Conservation (phyloP, 108 stramenopile genomes). For the Skeletonema grethae region DNA sequence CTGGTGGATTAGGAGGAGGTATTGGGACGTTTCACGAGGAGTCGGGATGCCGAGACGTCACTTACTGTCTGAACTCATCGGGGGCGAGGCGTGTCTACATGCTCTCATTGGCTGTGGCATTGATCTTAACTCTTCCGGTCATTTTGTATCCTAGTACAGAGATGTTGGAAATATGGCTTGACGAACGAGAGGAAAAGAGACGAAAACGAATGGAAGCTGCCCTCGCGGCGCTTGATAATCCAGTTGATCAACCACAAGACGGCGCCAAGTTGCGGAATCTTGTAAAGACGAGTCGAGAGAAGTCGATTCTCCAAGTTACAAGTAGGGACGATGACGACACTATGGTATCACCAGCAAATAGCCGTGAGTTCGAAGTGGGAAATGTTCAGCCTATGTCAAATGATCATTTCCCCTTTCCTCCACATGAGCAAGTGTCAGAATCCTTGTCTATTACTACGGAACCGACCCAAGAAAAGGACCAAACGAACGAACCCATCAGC, state of each 20-base stretch:
- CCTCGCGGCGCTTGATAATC: neutral
- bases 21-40: constrained; percentile 45
- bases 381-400: neutral
- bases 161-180: constrained; percentile 51
- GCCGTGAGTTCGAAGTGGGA: neutral
- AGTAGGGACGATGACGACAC: neutral
- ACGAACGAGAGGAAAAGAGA: constrained; percentile 44
- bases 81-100: constrained; percentile 43
- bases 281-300: neutral
- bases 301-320: neutral
- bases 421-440: neutral
- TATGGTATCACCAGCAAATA: neutral
- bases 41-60: constrained; percentile 45
- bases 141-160: constrained; percentile 54
- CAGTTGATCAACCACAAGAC: neutral
- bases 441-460: neutral
- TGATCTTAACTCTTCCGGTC: constrained; percentile 51
- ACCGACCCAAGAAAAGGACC: neutral
- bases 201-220: constrained; percentile 24
- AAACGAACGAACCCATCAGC: neutral
- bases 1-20: constrained; percentile 52
- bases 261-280: neutral
- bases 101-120: constrained; percentile 46
- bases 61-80: constrained; percentile 41
- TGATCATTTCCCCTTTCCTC: neutral